phyloP scores from a whole-genome alignment of 768 basidiomycete species.

The Agaricus sinodeliciosus region DNA sequence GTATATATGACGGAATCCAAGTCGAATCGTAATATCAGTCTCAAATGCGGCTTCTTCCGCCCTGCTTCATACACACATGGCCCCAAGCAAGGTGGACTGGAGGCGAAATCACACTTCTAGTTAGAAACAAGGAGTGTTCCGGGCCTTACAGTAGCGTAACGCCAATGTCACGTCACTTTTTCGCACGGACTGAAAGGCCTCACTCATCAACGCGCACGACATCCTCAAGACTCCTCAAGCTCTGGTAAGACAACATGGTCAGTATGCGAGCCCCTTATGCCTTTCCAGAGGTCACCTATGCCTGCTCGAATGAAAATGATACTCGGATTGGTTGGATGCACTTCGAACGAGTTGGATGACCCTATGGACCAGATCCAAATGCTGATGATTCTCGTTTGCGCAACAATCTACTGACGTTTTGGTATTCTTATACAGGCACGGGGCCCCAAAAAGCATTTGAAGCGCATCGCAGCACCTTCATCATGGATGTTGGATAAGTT shows the following conservation, averaged over 20 bases:
- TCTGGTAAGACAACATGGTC: slow-evolving; percentile 40
- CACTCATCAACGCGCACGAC: slow-evolving; percentile 38
- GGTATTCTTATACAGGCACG: slow-evolving; percentile 57
- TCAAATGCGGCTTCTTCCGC: too few species aligned
- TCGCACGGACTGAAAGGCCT: slow-evolving; percentile 33
- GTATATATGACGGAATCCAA: too few species aligned
- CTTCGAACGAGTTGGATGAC: slow-evolving; percentile 29
- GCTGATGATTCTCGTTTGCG: slow-evolving; percentile 10
- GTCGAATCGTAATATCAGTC: too few species aligned
- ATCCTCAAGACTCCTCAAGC: slow-evolving; percentile 39
- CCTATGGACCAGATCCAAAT: slow-evolving; percentile 14
- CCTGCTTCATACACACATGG: too few species aligned
- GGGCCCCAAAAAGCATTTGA: slow-evolving; percentile 99
- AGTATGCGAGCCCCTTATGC: slow-evolving; percentile 23
- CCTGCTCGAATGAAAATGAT: slow-evolving; percentile 16
- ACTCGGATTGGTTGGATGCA: slow-evolving; percentile 33
- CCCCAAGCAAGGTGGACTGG: too few species aligned
- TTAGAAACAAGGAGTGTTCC: neutral
- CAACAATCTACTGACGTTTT: slow-evolving; percentile 19
- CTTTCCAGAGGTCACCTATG: slow-evolving; percentile 15
- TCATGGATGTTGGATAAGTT: slow-evolving; percentile 99
- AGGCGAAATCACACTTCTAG: too few species aligned
- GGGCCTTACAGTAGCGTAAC: neutral
- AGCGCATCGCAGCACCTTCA: slow-evolving; percentile 94
- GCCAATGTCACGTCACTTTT: slow-evolving; percentile 14